A percentile compares a stretch with the other conserved stretches of the same genome.
These are phyloP conservation scores for Annulohypoxylon nitens DNA, from an alignment of 495 filamentous ascomycete species.

Conservation along the genomic window DNA sequence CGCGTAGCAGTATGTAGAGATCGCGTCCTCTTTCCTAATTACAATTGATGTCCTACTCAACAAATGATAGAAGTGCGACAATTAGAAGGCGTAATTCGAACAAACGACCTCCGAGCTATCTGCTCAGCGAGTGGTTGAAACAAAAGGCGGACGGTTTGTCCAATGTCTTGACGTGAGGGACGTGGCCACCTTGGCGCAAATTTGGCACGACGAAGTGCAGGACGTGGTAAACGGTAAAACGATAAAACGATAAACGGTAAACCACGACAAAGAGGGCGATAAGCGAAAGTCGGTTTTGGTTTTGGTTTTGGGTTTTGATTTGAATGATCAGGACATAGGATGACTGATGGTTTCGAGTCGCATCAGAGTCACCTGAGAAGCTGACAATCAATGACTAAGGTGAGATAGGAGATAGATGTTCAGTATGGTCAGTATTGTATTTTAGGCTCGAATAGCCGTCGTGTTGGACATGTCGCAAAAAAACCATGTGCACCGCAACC, in stretches of 20 bases:
- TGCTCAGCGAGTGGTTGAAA: constrained; percentile 30
- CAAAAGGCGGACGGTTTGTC: constrained; percentile 33
- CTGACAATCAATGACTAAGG: constrained; percentile 12
- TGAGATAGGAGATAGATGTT: too few species aligned
- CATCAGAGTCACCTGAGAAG: constrained; percentile 28
- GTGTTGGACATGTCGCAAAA: constrained; percentile 46
- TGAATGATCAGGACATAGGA: constrained; percentile 7
- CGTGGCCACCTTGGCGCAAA: constrained; percentile 42
- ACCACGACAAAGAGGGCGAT: neutral
- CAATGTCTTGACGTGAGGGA: constrained; percentile 30
- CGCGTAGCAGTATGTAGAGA: constrained; percentile 21
- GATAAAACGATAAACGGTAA: constrained; percentile 15
- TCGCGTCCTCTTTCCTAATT: constrained; percentile 28
- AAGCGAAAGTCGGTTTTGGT: constrained; percentile 12
- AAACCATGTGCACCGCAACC: constrained; percentile 31
- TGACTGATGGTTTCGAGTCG: constrained; percentile 18
- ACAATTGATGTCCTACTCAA: constrained; percentile 7
- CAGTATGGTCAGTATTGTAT: constrained; percentile 19
- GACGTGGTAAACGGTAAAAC: constrained; percentile 1
- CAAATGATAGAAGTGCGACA: neutral
- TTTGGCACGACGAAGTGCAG: neutral
- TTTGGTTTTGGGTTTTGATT: too few species aligned
- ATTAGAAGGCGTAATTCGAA: constrained; percentile 12
- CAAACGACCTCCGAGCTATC: constrained; percentile 10
- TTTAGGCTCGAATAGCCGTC: constrained; percentile 28